Evolutionary conservation across 257 asterid species (phyloP).

Genomic region (Eustoma russellianum): DNA sequence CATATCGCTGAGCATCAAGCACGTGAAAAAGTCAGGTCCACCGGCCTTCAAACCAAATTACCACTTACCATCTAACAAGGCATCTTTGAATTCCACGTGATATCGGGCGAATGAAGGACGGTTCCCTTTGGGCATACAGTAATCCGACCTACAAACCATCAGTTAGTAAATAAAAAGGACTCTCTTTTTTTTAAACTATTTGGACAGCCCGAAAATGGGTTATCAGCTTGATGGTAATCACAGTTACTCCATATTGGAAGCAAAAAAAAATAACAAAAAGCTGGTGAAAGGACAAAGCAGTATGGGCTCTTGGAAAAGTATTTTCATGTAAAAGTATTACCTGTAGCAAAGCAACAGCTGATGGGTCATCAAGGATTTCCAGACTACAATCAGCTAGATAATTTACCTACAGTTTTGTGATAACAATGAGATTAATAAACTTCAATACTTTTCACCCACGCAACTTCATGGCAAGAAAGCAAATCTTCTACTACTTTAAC

Average conservation of each 20-base stretch:
- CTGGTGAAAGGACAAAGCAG: no score
- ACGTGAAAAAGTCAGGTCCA: slow-evolving; percentile 1
- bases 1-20: slow-evolving; percentile 18
- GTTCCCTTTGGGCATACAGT: slow-evolving; percentile 81
- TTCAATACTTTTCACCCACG: no score
- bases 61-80: slow-evolving; percentile 82
- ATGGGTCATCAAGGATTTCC: slow-evolving; percentile 93
- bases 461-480: neutral
- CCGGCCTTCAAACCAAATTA: slow-evolving; percentile 16
- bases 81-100: slow-evolving; percentile 90
- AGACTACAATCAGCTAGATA: slow-evolving; percentile 79
- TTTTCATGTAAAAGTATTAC: slow-evolving; percentile 20
- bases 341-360: slow-evolving; percentile 72
- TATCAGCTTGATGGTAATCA: no score
- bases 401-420: slow-evolving; percentile 49
- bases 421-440: no score
- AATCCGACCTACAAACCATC: slow-evolving; percentile 59
- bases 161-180: neutral
- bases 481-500: neutral
- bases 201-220: neutral
- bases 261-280: neutral
- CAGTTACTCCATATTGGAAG: no score
- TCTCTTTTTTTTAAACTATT: neutral
- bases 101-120: slow-evolving; percentile 75
- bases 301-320: neutral